Conservation (phyloP, 2,329 filamentous ascomycete species). For the Periconia sp. region DNA sequence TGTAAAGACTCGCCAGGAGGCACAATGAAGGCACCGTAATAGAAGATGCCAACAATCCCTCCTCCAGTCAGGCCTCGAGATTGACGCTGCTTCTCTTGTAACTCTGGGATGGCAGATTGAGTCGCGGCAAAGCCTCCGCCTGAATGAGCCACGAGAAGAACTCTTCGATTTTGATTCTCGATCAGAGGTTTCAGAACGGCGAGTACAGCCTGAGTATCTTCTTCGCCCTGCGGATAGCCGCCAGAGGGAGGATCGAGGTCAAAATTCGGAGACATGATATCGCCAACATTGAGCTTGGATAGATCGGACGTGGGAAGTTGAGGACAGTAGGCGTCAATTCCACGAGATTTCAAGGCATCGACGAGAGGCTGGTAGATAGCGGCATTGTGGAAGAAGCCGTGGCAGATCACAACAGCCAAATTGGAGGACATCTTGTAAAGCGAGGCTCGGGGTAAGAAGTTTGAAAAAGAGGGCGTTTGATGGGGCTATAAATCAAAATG, state of each 20-base stretch:
- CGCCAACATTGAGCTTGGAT: slow-evolving; percentile 14
- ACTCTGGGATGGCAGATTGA: slow-evolving; percentile 28
- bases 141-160: slow-evolving; percentile 37
- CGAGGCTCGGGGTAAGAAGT: slow-evolving; percentile 6
- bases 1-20: slow-evolving; percentile 12
- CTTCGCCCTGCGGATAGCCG: slow-evolving; percentile 27
- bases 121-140: slow-evolving; percentile 40
- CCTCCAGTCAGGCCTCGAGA: slow-evolving; percentile 6
- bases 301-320: slow-evolving; percentile 38
- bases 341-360: slow-evolving; percentile 17
- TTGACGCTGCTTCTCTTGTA: slow-evolving; percentile 19
- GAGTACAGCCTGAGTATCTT: slow-evolving; percentile 7
- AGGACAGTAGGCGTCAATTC: slow-evolving; percentile 37
- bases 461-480: slow-evolving; percentile 6
- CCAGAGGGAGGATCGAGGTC: slow-evolving; percentile 23
- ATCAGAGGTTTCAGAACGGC: slow-evolving; percentile 4
- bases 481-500: slow-evolving; percentile 6
- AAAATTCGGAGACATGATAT: slow-evolving; percentile 8
- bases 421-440: slow-evolving; percentile 14
- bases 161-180: slow-evolving; percentile 22
- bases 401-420: slow-evolving; percentile 38
- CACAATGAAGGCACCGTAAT: slow-evolving; percentile 13
- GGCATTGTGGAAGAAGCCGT: slow-evolving; percentile 34
- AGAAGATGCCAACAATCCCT: slow-evolving; percentile 13
- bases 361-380: slow-evolving; percentile 31